phyloP scores from a whole-genome alignment of 257 asterid species.

The Jaltomata sinuosa region DNA sequence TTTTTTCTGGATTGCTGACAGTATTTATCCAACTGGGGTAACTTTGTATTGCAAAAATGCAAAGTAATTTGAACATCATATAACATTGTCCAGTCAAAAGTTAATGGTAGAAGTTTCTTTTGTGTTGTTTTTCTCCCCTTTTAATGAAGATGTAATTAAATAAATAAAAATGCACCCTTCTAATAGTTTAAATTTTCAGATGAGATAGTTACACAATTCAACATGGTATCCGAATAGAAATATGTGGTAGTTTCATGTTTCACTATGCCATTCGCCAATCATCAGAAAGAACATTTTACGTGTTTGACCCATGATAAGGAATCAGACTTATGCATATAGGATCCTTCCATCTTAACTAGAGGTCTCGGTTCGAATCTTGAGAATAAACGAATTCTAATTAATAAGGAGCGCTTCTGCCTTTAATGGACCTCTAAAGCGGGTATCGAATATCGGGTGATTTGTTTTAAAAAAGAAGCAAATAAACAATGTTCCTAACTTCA shows the following conservation, averaged over 20 bases:
- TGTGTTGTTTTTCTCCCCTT: constrained; percentile 7
- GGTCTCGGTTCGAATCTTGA: not conserved
- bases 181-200: too few relatives aligned
- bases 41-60: not conserved
- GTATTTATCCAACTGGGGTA: not conserved
- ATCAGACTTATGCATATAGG: too few relatives aligned
- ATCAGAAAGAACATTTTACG: not conserved
- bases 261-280: not conserved
- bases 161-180: too few relatives aligned
- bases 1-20: not conserved
- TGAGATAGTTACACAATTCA: not conserved
- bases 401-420: not conserved
- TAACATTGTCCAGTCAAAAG: not conserved
- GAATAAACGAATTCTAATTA: too few relatives aligned
- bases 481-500: not conserved
- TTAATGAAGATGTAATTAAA: not conserved
- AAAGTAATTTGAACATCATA: not conserved
- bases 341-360: too few relatives aligned
- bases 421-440: not conserved
- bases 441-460: not conserved
- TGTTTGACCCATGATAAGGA: not conserved
- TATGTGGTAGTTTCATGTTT: not conserved
- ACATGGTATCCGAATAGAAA: not conserved
- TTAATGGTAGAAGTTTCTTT: too few relatives aligned
- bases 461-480: not conserved